These are phyloP conservation scores for Talaromyces islandicus DNA, from an alignment of 2,329 filamentous ascomycete species.

Conservation along the genomic window DNA sequence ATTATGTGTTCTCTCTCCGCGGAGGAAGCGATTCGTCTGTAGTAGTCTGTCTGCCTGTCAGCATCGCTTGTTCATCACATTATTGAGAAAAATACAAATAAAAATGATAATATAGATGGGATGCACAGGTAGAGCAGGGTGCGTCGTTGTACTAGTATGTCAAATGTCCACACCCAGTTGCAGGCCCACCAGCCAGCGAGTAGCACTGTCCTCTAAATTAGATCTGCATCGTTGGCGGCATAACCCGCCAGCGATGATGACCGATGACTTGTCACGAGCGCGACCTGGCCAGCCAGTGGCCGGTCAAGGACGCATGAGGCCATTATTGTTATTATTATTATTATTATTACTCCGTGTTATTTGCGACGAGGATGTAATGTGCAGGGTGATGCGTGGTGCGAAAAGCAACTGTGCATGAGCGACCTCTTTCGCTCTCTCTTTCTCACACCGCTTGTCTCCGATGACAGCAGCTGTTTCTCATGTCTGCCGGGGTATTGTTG, in stretches of 20 bases:
- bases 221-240: not conserved
- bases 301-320: not conserved
- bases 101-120: not conserved
- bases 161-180: not conserved
- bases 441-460: not conserved
- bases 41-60: too few species aligned
- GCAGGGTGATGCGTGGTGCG: not conserved
- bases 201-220: not conserved
- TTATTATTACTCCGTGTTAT: not conserved
- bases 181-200: not conserved
- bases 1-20: not conserved
- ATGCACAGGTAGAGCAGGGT: not conserved
- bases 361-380: not conserved
- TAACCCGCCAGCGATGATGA: not conserved
- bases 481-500: not conserved
- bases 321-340: not conserved
- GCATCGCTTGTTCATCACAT: not conserved
- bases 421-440: not conserved
- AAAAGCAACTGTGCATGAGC: not conserved
- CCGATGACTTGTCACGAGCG: not conserved
- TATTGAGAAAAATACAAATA: not conserved
- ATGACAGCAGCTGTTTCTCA: not conserved
- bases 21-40: not conserved
- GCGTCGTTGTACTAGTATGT: not conserved
- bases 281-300: not conserved